phyloP scores from a whole-genome alignment of 768 basidiomycete genomes.

The Mycena kentingensis region DNA sequence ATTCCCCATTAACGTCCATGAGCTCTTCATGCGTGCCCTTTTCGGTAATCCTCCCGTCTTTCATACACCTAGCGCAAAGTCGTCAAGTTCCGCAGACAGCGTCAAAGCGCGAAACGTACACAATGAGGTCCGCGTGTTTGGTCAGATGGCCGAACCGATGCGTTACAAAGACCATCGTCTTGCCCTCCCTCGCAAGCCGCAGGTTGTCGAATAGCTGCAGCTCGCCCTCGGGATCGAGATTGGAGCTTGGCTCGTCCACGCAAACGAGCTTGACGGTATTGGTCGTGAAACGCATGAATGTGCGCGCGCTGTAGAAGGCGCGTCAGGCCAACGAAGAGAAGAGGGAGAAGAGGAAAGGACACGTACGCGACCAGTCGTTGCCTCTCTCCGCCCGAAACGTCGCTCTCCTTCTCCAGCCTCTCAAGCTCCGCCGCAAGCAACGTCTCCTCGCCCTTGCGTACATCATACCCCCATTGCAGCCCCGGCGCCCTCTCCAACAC shows the following conservation, averaged over 20 bases:
- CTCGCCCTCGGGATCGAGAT: slow-evolving; percentile 58
- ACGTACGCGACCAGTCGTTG: slow-evolving; percentile 54
- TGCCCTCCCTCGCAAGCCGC: slow-evolving; percentile 41
- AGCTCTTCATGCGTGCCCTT: slow-evolving; percentile 37
- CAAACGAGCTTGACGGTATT: slow-evolving; percentile 48
- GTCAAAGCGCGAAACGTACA: slow-evolving; percentile 27
- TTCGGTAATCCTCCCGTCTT: slow-evolving; percentile 37
- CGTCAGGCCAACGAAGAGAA: background rate
- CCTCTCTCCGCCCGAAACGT: slow-evolving; percentile 45
- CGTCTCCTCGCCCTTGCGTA: slow-evolving; percentile 16
- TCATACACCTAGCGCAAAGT: slow-evolving; percentile 34
- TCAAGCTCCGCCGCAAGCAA: slow-evolving; percentile 28
- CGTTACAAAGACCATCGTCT: slow-evolving; percentile 50
- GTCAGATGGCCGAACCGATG: slow-evolving; percentile 42
- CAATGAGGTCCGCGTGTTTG: slow-evolving; percentile 38
- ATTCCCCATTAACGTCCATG: slow-evolving; percentile 34
- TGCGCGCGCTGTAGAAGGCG: slow-evolving; percentile 42
- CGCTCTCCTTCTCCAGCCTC: slow-evolving; percentile 33
- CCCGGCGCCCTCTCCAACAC: slow-evolving; percentile 13
- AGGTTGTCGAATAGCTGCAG: slow-evolving; percentile 48
- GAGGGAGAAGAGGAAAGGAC: background rate
- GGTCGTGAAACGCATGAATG: slow-evolving; percentile 51
- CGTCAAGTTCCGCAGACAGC: background rate
- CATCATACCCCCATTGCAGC: slow-evolving; percentile 6
- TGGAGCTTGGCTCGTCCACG: slow-evolving; percentile 62